Evolutionary conservation across 345 rosid species (phyloP), one percentile per base, ranked within the genome.

Genomic region (Diplotaxis tenuifolia): DNA sequence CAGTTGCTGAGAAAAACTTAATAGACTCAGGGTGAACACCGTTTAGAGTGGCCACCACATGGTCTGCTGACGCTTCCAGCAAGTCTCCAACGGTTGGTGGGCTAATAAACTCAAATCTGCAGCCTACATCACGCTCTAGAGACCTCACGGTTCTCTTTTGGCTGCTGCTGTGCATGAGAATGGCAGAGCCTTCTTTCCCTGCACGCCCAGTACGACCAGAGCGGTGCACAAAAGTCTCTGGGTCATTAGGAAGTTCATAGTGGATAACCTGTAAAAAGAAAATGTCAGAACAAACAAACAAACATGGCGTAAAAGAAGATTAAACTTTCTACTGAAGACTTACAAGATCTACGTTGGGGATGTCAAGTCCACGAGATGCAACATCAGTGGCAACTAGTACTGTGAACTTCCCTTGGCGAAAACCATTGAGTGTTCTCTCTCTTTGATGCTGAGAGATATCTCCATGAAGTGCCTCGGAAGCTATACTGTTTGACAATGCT

Each of bases 161-260:
- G 83, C 83, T 89, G 73, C 78, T 83, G 14, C 89, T 85, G 75
- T 74, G 87, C 99, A 95, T 86, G 72, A 95, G 82, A 83, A 95
- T 81, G 50, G 97, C 93, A 80, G 87, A 83, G 73, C 99, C 99
- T 87, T 86, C 89, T 82, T 95, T 95, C 71, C 99, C 99, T 9
- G 97, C 99, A 38, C 96, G 97, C 52, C 99, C 99, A 58, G 99
- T 95, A 78, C 97, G 97, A 25, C 97, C 99, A 73, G 99, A 95
- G 64, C 98, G 96, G 75, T 91, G 98, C 79, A 94, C 99, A 87
- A 95, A 95, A 31, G 97, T 88, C 81, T 95, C 99, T 14, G 97
- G 82, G 72, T 89, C 99, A 82, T 95, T 95, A 22, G 99, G 99
- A 81, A 95, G 93, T 76, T 95, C 97, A 73, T 88, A 95, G 79